Conservation (phyloP, 192 early-diverging fungal genomes). For the Backusella westeae region DNA sequence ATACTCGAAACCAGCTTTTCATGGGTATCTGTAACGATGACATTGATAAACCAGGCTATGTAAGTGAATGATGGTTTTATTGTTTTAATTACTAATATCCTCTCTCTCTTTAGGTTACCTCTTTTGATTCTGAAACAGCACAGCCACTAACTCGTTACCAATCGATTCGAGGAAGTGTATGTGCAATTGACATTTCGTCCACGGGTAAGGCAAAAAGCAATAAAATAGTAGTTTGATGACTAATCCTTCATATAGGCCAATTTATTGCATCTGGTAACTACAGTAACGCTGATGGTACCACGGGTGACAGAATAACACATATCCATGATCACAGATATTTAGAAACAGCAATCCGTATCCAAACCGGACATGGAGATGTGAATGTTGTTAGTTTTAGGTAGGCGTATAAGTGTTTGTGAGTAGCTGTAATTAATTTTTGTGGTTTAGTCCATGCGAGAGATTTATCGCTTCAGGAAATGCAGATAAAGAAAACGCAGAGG, state of each 20-base stretch:
- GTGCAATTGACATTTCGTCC: constrained; percentile 10
- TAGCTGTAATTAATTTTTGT: background rate
- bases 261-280: constrained; percentile 24
- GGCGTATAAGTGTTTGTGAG: background rate
- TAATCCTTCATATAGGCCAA: constrained; percentile 5
- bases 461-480: constrained; percentile 23
- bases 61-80: background rate
- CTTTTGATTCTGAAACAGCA: background rate
- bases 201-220: background rate
- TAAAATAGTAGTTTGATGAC: background rate
- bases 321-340: background rate
- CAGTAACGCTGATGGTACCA: background rate
- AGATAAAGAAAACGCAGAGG: constrained; percentile 9
- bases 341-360: background rate
- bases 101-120: background rate
- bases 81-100: background rate
- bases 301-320: constrained; percentile 20
- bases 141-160: background rate
- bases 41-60: constrained; percentile 9
- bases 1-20: constrained; percentile 1
- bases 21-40: background rate
- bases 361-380: constrained; percentile 20
- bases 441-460: constrained; percentile 18
- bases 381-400: constrained; percentile 26
- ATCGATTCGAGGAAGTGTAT: constrained; percentile 2